Evolutionary conservation across 2,329 filamentous ascomycete species (phyloP).

Genomic region (Aspergillus floridensis): DNA sequence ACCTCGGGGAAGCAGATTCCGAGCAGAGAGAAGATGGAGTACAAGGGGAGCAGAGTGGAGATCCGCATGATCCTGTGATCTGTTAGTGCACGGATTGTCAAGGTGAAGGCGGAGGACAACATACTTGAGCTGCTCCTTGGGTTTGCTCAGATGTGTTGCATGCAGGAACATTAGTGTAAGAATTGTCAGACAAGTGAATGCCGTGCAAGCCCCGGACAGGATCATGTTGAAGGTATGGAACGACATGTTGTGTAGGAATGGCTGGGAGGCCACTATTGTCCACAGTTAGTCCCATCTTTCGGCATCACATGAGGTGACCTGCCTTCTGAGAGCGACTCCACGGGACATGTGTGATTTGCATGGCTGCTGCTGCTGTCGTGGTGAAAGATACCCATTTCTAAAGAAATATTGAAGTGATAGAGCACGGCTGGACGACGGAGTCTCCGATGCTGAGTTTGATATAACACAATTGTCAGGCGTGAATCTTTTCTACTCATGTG

Average conservation of each 20-base stretch:
- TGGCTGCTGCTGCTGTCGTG: neutral
- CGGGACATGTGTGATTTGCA: neutral
- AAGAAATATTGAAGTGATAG: too few species aligned
- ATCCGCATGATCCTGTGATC: conserved; percentile 42
- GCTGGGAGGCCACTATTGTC: neutral
- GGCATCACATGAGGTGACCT: neutral
- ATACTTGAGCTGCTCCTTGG: conserved; percentile 44
- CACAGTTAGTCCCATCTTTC: neutral
- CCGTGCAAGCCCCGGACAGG: conserved; percentile 36
- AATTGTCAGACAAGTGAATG: conserved; percentile 30
- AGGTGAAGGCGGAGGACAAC: neutral
- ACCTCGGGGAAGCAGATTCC: conserved; percentile 38
- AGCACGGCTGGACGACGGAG: too few species aligned
- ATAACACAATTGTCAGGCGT: too few species aligned
- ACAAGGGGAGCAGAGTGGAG: conserved; percentile 42
- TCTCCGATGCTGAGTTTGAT: too few species aligned
- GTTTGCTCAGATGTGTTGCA: conserved; percentile 42
- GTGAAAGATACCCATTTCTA: neutral
- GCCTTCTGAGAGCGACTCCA: neutral
- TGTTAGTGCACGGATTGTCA: neutral
- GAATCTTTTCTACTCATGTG: neutral
- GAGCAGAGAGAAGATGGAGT: conserved; percentile 42
- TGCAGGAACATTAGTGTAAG: conserved; percentile 35
- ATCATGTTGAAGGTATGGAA: conserved; percentile 39
- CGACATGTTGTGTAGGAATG: conserved; percentile 22